Conservation (phyloP, 2,329 filamentous ascomycete genomes). For the Podosphaera xanthii region DNA sequence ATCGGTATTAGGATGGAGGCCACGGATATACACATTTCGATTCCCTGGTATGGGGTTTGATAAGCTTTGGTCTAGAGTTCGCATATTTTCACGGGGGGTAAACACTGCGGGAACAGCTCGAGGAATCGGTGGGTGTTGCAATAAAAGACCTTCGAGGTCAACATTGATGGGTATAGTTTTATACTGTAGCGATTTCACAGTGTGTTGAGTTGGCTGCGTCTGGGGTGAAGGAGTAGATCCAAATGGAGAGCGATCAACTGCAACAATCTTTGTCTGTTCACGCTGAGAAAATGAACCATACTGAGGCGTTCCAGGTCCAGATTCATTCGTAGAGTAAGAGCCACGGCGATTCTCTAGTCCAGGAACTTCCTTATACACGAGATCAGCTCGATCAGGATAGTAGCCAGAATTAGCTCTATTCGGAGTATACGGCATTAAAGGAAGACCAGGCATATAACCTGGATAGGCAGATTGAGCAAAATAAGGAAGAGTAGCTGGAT, state of each 20-base stretch:
- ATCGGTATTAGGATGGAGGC: conserved; percentile 82
- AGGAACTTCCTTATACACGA: conserved; percentile 25
- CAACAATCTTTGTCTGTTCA: conserved; percentile 35
- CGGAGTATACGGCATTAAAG: conserved; percentile 15
- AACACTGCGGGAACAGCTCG: conserved; percentile 75
- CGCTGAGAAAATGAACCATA: conserved; percentile 34
- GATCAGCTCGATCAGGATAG: conserved; percentile 14
- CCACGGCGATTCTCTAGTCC: conserved; percentile 41
- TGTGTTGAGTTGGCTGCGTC: conserved; percentile 21
- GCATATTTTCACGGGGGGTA: conserved; percentile 62
- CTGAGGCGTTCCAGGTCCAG: conserved; percentile 40
- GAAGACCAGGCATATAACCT: conserved; percentile 15
- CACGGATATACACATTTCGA: conserved; percentile 95
- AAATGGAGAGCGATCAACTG: conserved; percentile 34
- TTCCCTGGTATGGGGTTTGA: conserved; percentile 82
- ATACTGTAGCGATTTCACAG: conserved; percentile 14
- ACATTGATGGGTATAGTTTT: conserved; percentile 15
- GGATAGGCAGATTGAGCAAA: conserved; percentile 14
- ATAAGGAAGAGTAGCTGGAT: conserved; percentile 13
- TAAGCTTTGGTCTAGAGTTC: conserved; percentile 80
- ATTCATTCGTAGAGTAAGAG: conserved; percentile 46
- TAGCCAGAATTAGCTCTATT: conserved; percentile 10
- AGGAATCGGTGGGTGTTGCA: conserved; percentile 64
- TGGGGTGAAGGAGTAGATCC: conserved; percentile 47
- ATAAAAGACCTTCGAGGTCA: conserved; percentile 38